phyloP scores from a whole-genome alignment of 176 grass and related monocot species.

The Ensete ventricosum region DNA sequence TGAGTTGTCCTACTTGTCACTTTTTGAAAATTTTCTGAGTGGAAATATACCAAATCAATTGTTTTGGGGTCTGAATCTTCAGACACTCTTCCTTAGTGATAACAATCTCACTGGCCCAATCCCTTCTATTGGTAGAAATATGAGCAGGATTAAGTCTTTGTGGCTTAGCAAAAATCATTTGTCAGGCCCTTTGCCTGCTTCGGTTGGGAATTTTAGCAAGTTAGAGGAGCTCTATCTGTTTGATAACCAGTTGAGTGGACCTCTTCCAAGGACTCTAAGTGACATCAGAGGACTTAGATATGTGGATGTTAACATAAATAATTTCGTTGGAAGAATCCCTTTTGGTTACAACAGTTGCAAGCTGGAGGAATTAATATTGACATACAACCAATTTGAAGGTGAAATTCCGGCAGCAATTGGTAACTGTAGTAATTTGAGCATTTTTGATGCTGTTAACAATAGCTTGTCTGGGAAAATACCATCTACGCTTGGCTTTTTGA shows the following conservation, averaged over 20 bases:
- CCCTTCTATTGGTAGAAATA: slow-evolving; percentile 29
- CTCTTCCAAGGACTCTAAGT: slow-evolving; percentile 40
- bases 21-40: slow-evolving; percentile 32
- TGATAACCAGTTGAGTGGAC: slow-evolving; percentile 50
- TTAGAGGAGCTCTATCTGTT: slow-evolving; percentile 46
- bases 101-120: slow-evolving; percentile 56
- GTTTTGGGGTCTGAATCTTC: slow-evolving; percentile 34
- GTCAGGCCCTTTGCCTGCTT: slow-evolving; percentile 46
- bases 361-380: slow-evolving; percentile 42
- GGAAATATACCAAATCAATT: slow-evolving; percentile 47
- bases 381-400: slow-evolving; percentile 41
- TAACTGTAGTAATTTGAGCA: slow-evolving; percentile 40
- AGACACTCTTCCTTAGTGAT: slow-evolving; percentile 30
- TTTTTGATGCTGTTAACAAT: slow-evolving; percentile 38
- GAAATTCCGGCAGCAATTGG: slow-evolving; percentile 42
- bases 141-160: slow-evolving; percentile 28
- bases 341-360: slow-evolving; percentile 40
- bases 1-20: slow-evolving; percentile 24
- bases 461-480: slow-evolving; percentile 49
- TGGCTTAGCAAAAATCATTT: slow-evolving; percentile 38
- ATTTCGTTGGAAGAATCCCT: slow-evolving; percentile 44
- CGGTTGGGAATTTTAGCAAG: slow-evolving; percentile 51
- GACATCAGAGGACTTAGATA: slow-evolving; percentile 27
- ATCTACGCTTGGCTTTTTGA: slow-evolving; percentile 18
- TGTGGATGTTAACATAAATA: slow-evolving; percentile 39